Evolutionary conservation across 345 rosid genomes (phyloP), one percentile per base, ranked within the genome.

Genomic region (Pugionium cornutum): DNA sequence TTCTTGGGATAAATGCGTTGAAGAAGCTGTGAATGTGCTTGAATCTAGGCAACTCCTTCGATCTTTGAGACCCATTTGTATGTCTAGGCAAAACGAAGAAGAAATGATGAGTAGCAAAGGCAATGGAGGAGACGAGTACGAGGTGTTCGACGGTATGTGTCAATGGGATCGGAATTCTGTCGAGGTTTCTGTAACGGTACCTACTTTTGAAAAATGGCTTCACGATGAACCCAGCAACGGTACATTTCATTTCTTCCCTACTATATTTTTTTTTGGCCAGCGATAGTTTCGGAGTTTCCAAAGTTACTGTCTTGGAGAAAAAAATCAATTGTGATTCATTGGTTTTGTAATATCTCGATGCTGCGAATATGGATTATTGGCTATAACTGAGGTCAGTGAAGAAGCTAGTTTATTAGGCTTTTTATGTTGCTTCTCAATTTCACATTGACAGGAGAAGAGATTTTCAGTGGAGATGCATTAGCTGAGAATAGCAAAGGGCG

Each of bases 151-250:
- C 32, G 68, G 77, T 79, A 71, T 92, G 89, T 81, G 72, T 61
- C 83, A 67, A 8, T 88, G 96, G 94, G 98, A 92, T 78, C 85
- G 97, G 3, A 69, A 75, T 61, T 80, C 97, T 0, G 89, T 92
- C 7, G 84, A 88, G 60, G 80, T 90, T 50, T 77, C 83, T 9
- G 80, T 92, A 28, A 78, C 92, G 3, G 74, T 76, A 33, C 52
- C 84, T 67, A 90, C 97, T 4, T 88, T 83, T 64, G 79, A 54
- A n/a, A 75, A 76, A 35, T 92, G 96, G 98, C 85, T 92, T 68
- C 92, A 75, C 37, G 91, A 92, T 42, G 72, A 82, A 65, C 96
- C 94, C 66, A 84, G 95, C 78, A 72, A 87, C 18, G 95, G 97
- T 91, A 78, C 25, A 2, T 54, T 28, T 54, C 43, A 2, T 9